phyloP scores from a whole-genome alignment of 768 basidiomycete species.

The Amanita inopinata region DNA sequence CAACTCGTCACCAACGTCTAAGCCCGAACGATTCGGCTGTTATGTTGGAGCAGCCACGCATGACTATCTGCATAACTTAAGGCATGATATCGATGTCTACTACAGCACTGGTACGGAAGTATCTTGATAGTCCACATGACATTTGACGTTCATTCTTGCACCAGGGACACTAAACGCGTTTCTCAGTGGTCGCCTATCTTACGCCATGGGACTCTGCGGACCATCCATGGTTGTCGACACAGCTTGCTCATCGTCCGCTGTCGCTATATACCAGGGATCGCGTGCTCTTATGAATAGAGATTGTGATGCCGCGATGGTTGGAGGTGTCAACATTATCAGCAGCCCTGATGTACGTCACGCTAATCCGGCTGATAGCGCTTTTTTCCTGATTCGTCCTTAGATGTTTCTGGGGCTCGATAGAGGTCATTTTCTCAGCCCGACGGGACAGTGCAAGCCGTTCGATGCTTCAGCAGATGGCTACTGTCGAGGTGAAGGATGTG shows the following conservation, averaged over 20 bases:
- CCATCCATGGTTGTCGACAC: constrained; percentile 69
- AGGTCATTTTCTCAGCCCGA: constrained; percentile 57
- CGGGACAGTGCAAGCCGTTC: constrained; percentile 62
- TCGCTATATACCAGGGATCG: constrained; percentile 61
- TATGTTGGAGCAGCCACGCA: constrained; percentile 63
- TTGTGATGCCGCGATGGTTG: constrained; percentile 60
- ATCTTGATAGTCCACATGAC: constrained; percentile 1
- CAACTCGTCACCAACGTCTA: constrained; percentile 38
- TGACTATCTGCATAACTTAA: constrained; percentile 60
- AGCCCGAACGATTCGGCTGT: constrained; percentile 48
- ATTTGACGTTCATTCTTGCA: background rate
- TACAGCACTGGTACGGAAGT: constrained; percentile 49
- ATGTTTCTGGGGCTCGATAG: constrained; percentile 62
- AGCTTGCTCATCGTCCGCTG: constrained; percentile 62
- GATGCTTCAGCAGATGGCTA: constrained; percentile 70
- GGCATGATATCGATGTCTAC: constrained; percentile 55
- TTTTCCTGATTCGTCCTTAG: constrained; percentile 23
- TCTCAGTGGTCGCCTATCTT: constrained; percentile 62
- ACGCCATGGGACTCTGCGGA: constrained; percentile 57
- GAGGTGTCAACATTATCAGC: constrained; percentile 63
- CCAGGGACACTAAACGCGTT: constrained; percentile 61
- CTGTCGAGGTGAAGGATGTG: constrained; percentile 62
- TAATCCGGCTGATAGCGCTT: constrained; percentile 6
- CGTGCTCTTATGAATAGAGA: constrained; percentile 55
- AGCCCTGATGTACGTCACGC: constrained; percentile 53